Conservation (phyloP, 2,329 filamentous ascomycete species). For the Calonectria pseudoturangicola region DNA sequence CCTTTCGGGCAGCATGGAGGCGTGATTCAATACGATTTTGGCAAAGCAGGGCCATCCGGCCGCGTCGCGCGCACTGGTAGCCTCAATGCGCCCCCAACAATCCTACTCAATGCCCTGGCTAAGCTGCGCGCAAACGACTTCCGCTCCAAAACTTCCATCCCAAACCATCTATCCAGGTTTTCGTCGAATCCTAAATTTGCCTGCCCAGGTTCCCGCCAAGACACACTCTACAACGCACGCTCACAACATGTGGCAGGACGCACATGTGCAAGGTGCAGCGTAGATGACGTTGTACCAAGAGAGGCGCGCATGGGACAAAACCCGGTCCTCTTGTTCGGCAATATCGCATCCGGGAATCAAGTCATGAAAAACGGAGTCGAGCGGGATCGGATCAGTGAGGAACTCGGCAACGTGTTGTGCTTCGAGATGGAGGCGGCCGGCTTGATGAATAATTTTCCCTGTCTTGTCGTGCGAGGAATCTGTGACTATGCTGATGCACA, state of each 20-base stretch:
- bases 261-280: neutral
- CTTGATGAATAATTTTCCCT: neutral
- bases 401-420: neutral
- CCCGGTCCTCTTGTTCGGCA: neutral
- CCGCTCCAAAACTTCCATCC: neutral
- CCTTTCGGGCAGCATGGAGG: conserved; percentile 3
- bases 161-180: neutral
- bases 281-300: neutral
- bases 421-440: conserved; percentile 14
- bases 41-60: conserved; percentile 47
- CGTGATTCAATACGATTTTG: conserved; percentile 57
- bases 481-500: conserved; percentile 12
- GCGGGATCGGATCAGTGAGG: neutral
- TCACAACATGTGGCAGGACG: neutral
- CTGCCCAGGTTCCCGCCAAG: neutral
- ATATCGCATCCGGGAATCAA: conserved; percentile 4
- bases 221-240: neutral
- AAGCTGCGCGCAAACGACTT: conserved; percentile 43
- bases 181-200: neutral
- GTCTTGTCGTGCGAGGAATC: conserved; percentile 2
- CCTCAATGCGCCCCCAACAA: neutral
- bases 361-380: neutral
- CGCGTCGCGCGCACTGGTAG: conserved; percentile 52
- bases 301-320: neutral
- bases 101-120: conserved; percentile 45